These are phyloP conservation scores for Emericellopsis atlantica DNA, from an alignment of 2,329 filamentous ascomycete species.

Conservation along the genomic window DNA sequence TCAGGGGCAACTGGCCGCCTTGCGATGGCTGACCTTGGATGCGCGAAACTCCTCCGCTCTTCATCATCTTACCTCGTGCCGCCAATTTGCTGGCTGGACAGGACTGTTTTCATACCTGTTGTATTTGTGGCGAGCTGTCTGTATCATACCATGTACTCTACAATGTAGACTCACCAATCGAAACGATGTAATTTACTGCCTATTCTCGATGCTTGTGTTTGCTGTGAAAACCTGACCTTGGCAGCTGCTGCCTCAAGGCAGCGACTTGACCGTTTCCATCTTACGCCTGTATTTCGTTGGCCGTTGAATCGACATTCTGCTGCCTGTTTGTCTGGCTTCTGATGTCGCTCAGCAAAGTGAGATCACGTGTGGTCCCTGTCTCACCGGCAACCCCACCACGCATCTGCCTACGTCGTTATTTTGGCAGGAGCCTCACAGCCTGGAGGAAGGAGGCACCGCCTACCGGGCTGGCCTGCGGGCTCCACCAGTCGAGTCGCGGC, in stretches of 20 bases:
- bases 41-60: conserved; percentile 4
- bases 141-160: conserved; percentile 2
- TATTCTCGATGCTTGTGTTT: no score
- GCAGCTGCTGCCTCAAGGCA: no score
- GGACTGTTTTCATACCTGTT: conserved; percentile 3
- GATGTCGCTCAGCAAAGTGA: neutral
- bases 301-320: no score
- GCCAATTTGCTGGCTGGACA: neutral
- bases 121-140: neutral
- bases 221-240: no score
- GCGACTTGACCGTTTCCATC: no score
- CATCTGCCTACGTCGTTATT: conserved; percentile 7
- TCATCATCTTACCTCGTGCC: neutral
- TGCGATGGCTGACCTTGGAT: neutral
- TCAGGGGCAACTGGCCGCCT: conserved; percentile 1
- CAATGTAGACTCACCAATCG: neutral
- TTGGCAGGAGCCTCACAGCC: no score
- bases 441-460: no score
- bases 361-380: conserved; percentile 17
- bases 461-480: no score
- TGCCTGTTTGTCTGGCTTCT: no score
- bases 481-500: no score
- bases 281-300: no score
- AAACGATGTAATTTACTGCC: neutral
- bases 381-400: conserved; percentile 18